Conservation (phyloP, 192 early-diverging fungal genomes). For the Gigaspora rosea region DNA sequence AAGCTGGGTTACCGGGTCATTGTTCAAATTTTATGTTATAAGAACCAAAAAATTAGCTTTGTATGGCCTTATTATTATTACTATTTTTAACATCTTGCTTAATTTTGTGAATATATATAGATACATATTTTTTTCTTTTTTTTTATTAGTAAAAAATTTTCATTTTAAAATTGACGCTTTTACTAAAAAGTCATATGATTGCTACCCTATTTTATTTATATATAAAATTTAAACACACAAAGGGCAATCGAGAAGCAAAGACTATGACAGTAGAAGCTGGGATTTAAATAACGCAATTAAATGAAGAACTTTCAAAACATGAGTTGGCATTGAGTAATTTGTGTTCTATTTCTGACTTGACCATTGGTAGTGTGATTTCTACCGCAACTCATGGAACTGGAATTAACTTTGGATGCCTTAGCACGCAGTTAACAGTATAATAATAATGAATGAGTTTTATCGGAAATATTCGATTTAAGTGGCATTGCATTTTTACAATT, state of each 20-base stretch:
- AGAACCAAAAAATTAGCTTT: too few species aligned
- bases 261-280: conserved; percentile 67
- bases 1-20: too few species aligned
- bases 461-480: neutral
- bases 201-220: neutral
- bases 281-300: conserved; percentile 62
- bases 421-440: conserved; percentile 50
- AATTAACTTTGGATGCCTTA: conserved; percentile 58
- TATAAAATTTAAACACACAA: too few species aligned
- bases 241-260: conserved; percentile 46
- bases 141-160: too few species aligned
- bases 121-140: too few species aligned
- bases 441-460: neutral
- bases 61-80: too few species aligned
- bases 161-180: too few species aligned
- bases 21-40: too few species aligned
- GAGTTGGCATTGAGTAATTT: conserved; percentile 67
- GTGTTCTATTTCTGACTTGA: conserved; percentile 76
- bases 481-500: neutral
- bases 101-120: too few species aligned
- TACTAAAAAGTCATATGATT: too few species aligned
- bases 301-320: conserved; percentile 54
- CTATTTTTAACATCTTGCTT: too few species aligned
- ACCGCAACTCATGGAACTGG: conserved; percentile 78
- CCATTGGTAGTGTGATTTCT: conserved; percentile 68